Base-by-base conservation (phyloP, 2,329 filamentous ascomycete genomes). In the Fusarium papillatum region DNA sequence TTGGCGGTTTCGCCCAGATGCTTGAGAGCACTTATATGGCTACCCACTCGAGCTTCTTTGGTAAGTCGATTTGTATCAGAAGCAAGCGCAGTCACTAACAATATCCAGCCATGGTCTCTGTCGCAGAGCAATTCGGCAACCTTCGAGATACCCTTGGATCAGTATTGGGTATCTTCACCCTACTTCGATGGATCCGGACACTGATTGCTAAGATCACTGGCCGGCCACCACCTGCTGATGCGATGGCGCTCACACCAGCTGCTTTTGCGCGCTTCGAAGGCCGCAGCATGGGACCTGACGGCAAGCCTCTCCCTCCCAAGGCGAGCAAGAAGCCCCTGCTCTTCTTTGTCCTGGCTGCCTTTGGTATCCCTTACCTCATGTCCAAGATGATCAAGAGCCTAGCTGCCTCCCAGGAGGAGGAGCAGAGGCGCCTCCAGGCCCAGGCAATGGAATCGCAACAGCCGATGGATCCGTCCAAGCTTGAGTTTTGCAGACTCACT, bases 21-120 rank as follows among this genome's bases (percentile, higher is more conserved):
- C 90, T 99, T 34, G 97, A 99, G 86, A 98, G 97, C 87, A 98
- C 97, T 14, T 99, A 98, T 81, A 99, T 99, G 97, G 97, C 97
- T 36, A 99, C 97, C 0, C 97, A 99, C 85, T 98, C 96, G 8
- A 98, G 95, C 66, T 99, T 99, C 85, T 99, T 98, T 81, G 96
- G 95, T 98, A 90, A 80, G 93, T 77, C 19, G 22, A 31, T 8
- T 9, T 26, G 3, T 3, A 34, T 31, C 36, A 16, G 17, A 7
- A 3, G 3, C n/a, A 26, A 16, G 43, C 17, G 29, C 48, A 10
- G 61, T 63, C 26, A 74, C 77, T 73, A 22, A 74, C 38, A 31
- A 50, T 19, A 57, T 48, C 39, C 75, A 97, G 97, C 97, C 67
- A 98, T 99, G 96, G 95, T 99, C 46, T 97, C 96, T 11, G 97